A percentile compares a stretch with the other conserved stretches of the same genome.
Evolutionary conservation across 139 green algal species (phyloP).

Genomic region (Yamagishiella unicocca): DNA sequence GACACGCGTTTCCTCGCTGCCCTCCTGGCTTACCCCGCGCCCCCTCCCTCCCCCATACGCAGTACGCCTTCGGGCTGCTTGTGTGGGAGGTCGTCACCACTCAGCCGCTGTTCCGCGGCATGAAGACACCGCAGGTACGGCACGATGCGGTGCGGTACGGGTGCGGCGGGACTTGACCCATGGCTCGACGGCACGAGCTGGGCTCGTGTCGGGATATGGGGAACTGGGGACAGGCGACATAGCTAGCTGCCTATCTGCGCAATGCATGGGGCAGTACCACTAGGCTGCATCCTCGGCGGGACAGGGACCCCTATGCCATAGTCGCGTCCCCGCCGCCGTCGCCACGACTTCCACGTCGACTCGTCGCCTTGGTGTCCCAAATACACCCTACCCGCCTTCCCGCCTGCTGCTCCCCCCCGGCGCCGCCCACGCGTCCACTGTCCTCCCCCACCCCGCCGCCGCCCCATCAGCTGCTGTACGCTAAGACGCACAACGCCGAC

Average conservation of each 20-base stretch:
- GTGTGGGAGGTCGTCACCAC: constrained; percentile 25
- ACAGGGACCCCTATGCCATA: too few species aligned
- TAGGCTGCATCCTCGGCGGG: too few species aligned
- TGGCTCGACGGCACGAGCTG: too few species aligned
- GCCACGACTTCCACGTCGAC: too few species aligned
- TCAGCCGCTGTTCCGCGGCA: constrained; percentile 24
- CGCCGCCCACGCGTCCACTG: too few species aligned
- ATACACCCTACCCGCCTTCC: neutral
- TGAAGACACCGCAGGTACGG: constrained; percentile 30
- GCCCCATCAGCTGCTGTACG: constrained; percentile 28
- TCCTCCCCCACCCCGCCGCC: neutral
- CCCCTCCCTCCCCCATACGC: neutral
- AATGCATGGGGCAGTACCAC: too few species aligned
- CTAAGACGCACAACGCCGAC: constrained; percentile 38
- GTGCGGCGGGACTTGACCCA: too few species aligned
- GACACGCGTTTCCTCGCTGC: neutral
- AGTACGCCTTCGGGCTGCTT: constrained; percentile 42
- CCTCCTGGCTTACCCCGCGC: neutral
- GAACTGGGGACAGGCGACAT: too few species aligned
- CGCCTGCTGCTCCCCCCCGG: neutral
- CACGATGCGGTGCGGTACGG: too few species aligned
- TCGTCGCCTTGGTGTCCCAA: neutral
- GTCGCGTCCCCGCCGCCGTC: too few species aligned
- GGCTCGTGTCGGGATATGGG: too few species aligned
- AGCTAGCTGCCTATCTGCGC: too few species aligned